Evolutionary conservation across 1,139 yeast species (phyloP), one percentile per base, ranked within the genome.

Genomic region (Magnusiomyces fungicola): DNA sequence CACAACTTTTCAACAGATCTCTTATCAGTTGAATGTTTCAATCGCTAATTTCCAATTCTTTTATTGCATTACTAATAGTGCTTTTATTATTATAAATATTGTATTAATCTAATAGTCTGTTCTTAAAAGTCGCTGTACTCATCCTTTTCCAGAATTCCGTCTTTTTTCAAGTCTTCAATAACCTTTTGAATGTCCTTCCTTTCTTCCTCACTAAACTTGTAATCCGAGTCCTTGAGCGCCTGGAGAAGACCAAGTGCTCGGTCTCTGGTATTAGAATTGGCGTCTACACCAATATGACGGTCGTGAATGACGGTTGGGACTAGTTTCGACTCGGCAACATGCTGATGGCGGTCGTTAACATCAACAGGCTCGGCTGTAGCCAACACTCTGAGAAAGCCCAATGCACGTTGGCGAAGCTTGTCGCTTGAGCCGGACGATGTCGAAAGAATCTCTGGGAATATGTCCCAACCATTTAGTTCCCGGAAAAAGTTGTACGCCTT

Each of bases 381-480:
- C 32, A 51, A 23, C 18, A 48, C 51, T n/a, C 51, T 23, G 16
- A 51, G 43, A 16, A 51, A 47, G 21, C 50, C 44, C 12, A 51
- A 22, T 2, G 49, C 45, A 21, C 51, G 46, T 3, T 47, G 40
- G 7, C 48, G 43, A 22, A 51, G 50, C 33, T 46, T 51, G 36
- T 43, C 47, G 30, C 46, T 46, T 64, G 43, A 57, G 9, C 16
- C n/a, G 36, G 18, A 5, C 50, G 44, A 53, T 47, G 54, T 55
- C 47, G 54, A 50, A 29, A 66, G 50, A 1, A 64, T 50, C 9
- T 45, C 52, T 9, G 64, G 59, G 16, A 79, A 58, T 14, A 69
- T 51, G 1, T 71, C 67, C 84, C 95, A 83, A n/a, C 97, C 97
- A 27, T 75, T 65, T 9, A 68, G 59, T 38, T 70, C 65, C 43